Percentiles rank a stretch among this genome's conserved stretches.
These are phyloP conservation scores for Chrysanthemum lavandulifolium DNA, from an alignment of 129 eudicot species.

Conservation along the genomic window DNA sequence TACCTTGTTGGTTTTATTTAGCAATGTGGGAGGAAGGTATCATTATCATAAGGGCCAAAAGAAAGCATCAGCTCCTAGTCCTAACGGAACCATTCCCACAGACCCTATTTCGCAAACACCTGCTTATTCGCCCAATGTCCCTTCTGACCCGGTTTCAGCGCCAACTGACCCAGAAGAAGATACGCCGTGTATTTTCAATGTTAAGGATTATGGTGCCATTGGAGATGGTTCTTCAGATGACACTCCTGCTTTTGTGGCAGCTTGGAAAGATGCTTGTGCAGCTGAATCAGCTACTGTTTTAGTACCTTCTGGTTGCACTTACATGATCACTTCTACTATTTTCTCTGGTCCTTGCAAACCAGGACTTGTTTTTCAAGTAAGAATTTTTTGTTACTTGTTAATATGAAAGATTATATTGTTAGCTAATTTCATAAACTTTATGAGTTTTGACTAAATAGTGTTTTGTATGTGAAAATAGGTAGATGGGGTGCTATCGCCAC, in stretches of 20 bases:
- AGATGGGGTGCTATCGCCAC: conserved; percentile 81
- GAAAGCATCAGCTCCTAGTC: conserved; percentile 2
- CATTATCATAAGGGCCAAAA: conserved; percentile 32
- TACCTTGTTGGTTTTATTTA: conserved; percentile 16
- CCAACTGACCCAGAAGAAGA: conserved; percentile 31
- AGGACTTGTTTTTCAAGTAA: conserved; percentile 86
- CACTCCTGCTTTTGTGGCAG: conserved; percentile 70
- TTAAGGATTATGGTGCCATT: conserved; percentile 65
- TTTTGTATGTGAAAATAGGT: conserved; percentile 35
- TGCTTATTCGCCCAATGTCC: conserved; percentile 39
- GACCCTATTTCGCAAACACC: conserved; percentile 9
- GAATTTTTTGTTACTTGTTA: background rate
- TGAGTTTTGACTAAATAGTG: background rate
- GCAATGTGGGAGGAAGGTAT: conserved; percentile 41
- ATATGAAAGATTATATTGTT: background rate
- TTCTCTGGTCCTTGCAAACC: conserved; percentile 95
- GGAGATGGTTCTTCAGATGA: conserved; percentile 88
- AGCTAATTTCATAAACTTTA: background rate
- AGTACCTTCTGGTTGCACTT: conserved; percentile 53
- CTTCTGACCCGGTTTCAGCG: conserved; percentile 30
- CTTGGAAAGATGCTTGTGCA: conserved; percentile 93
- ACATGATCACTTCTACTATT: conserved; percentile 72
- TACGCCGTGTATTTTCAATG: conserved; percentile 56
- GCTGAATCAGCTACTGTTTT: conserved; percentile 67
- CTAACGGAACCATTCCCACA: conserved; percentile 1